Base-by-base conservation (phyloP, 768 basidiomycete species). In the Lentinula edodes region DNA sequence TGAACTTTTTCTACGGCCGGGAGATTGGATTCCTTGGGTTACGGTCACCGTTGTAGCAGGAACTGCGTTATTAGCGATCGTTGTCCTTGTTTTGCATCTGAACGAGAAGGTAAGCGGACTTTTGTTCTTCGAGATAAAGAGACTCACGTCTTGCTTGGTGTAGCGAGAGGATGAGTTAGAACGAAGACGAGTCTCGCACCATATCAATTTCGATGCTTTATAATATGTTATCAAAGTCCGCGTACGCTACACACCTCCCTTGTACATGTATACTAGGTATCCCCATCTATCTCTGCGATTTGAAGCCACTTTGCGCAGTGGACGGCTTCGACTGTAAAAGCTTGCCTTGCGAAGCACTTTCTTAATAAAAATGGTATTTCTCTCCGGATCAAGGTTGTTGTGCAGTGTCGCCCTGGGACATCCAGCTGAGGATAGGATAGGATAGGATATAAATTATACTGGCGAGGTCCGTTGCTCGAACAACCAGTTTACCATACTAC, bases 21-120 rank as follows among this genome's bases (percentile, higher is more conserved):
- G 97, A 16, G 90, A 93, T 68, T 99, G 95, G 95, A 94, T 98
- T 63, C 93, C 94, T 1, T 95, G 90, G 92, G 97, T 99, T 13
- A 95, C 90, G n/a, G 74, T 93, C 43, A 92, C 91, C 0, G 88
- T 96, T 0, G 76, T 96, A 7, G 85, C 81, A 3, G 85, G 88
- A 12, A 92, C 89, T 55, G 68, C 83, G 9, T 68, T 93, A 48
- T 74, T 99, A 48, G 93, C 89, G 0, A 75, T 86, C 8, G 91
- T 96, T 57, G 93, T 96, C 43, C 81, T 95, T 39, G 84, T 92
- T 50, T 71, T 99, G 69, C 94, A 96, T 78, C 69, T 94, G 67
- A 93, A 88, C 66, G 97, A 99, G 72, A 96, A 96, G 88, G 93
- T 91, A 38, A 52, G 52, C 35, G 50, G 50, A 9, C 36, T 32